Evolutionary conservation across 768 basidiomycete genomes (phyloP).

Genomic region (Gelatoporia subvermispora): DNA sequence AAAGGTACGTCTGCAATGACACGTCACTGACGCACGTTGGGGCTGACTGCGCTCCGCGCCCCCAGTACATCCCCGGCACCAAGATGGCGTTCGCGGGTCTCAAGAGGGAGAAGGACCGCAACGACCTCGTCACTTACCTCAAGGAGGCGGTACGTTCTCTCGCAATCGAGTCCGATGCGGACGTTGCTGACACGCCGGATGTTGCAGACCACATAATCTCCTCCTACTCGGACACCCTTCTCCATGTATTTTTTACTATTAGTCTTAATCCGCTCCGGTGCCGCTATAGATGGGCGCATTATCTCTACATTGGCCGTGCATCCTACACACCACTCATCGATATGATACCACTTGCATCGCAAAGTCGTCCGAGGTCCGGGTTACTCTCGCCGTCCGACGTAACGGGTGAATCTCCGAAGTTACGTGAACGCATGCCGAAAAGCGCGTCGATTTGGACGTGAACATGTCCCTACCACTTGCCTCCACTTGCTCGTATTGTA

Average conservation of each 20-base stretch:
- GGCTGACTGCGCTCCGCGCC: neutral
- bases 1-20: conserved; percentile 54
- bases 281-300: conserved; percentile 78
- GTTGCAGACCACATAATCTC: neutral
- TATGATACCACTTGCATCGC: neutral
- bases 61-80: conserved; percentile 89
- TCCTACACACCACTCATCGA: neutral
- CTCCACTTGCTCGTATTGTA: too few relatives aligned
- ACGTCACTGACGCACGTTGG: conserved; percentile 5
- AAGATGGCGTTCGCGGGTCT: conserved; percentile 99
- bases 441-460: too few relatives aligned
- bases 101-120: conserved; percentile 98
- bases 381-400: too few relatives aligned
- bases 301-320: conserved; percentile 55
- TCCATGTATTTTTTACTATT: too few relatives aligned
- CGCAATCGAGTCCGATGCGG: neutral
- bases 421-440: too few relatives aligned
- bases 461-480: too few relatives aligned
- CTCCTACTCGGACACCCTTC: too few relatives aligned
- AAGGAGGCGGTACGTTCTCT: conserved; percentile 61
- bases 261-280: conserved; percentile 49
- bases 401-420: too few relatives aligned
- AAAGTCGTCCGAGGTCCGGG: conserved; percentile 28
- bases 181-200: neutral
- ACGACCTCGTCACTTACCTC: conserved; percentile 84